phyloP scores from a whole-genome alignment of 108 stramenopile species.

The Skeletonema menzelii region DNA sequence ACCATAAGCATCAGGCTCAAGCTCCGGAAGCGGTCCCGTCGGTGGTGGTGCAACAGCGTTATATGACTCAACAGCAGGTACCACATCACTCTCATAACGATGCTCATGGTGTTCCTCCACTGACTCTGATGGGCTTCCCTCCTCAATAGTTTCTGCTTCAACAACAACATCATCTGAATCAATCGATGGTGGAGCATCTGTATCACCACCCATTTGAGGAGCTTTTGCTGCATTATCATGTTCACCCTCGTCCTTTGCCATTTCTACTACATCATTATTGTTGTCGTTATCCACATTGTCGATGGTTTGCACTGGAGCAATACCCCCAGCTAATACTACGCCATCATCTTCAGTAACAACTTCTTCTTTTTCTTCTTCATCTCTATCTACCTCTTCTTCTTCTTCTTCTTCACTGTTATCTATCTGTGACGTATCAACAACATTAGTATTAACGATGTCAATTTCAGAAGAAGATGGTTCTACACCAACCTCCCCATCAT shows the following conservation, averaged over 20 bases:
- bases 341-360: not conserved
- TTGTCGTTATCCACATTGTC: conserved; percentile 3
- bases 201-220: not conserved
- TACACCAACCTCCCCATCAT: not conserved
- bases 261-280: not conserved
- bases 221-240: not conserved
- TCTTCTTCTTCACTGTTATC: not conserved
- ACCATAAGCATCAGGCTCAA: not conserved
- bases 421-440: not conserved
- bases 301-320: not conserved
- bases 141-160: not conserved
- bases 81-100: not conserved
- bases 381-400: not conserved
- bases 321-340: not conserved
- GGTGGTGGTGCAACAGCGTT: not conserved
- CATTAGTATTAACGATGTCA: not conserved
- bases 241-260: not conserved
- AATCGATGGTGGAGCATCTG: not conserved
- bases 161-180: not conserved
- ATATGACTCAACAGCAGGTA: not conserved
- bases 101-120: not conserved
- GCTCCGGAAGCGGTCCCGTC: not conserved
- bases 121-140: not conserved
- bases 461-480: not conserved
- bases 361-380: not conserved